Evolutionary conservation across 2,329 filamentous ascomycete genomes (phyloP), one percentile per base, ranked within the genome.

Genomic region (Nigrospora oryzae): DNA sequence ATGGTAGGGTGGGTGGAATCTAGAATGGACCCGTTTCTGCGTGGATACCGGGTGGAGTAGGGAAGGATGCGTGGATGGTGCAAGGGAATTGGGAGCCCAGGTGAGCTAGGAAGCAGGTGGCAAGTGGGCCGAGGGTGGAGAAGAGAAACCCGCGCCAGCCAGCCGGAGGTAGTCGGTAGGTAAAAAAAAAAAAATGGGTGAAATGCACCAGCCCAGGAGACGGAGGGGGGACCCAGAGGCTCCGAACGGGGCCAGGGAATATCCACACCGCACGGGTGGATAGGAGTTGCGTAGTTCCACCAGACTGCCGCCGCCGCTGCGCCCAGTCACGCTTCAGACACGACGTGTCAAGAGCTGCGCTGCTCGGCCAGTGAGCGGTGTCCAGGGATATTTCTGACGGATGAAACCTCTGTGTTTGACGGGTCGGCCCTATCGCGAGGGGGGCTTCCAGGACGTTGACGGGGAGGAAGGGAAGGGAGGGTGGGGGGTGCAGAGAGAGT

Each of bases 401-500:
- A 44, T 48, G 46, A 48, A 48, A 48, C 46, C 40, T 35, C 43
- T 37, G 37, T 23, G 43, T 46, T 43, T 43, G 46, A 44, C 35
- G 40, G 43, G 40, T 46, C 41, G 46, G 37, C 40, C 43, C 40
- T 38, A 36, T 43, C 28, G 34, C 38, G 23, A 33, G 36, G 10
- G 40, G 23, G 23, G 23, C n/a, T 28, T 10, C 23, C 23, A 36
- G 30, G 43, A 51, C 41, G 44, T 42, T 44, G 45, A 49, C 38
- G 49, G 51, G 43, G 45, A 38, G 42, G 41, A 47, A 48, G 50
- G 43, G 38, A 51, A 43, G 46, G 38, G 38, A 50, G 42, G 47
- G 45, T 39, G 38, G 45, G 44, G 50, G n/a, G n/a, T n/a, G n/a
- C n/a, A 48, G 50, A 44, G 47, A 50, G 53, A 51, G 47, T 38